Evolutionary conservation across 2,329 filamentous ascomycete genomes (phyloP), one percentile per base, ranked within the genome.

Genomic region (Penicillium sp.): DNA sequence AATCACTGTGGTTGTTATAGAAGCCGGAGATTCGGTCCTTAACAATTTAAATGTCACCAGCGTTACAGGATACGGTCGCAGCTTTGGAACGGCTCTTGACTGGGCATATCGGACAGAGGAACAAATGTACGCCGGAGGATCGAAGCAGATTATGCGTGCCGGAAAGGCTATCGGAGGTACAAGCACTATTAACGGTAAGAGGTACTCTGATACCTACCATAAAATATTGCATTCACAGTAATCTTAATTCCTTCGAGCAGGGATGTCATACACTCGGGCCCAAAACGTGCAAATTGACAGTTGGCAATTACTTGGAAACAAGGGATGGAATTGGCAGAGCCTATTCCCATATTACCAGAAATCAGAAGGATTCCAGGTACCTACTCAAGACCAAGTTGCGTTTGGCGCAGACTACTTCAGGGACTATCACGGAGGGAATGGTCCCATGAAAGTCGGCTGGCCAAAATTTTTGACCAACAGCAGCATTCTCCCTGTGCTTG

Each of bases 131-230:
- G 70, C 65, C 1, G 67, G 62, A 7, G 66, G 67, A n/a, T 47
- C 32, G 3, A 63, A 52, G 4, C 61, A 75, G 37, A 63, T 59
- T 4, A 68, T 76, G 49, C 66, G 66, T 23, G 74, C 73, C 24
- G 76, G 75, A 2, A 78, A 75, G 50, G 75, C 72, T 1, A 56
- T 78, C 4, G 75, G 73, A 23, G 77, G 75, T 1, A 74, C 73
- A 0, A 77, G 72, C 36, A 65, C 70, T 3, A 77, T 79, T 46
- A 78, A 78, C 54, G 75, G 69, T 67, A 55, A 33, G 26, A 32
- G 27, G 5, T 20, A 7, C 2, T 18, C n/a, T 4, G 13, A 46
- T 13, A 10, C 12, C 9, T 27, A 3, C 8, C 20, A 17, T 43
- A 7, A n/a, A n/a, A n/a, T n/a, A n/a, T n/a, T n/a, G n/a, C n/a